Base-by-base conservation (phyloP, 176 grass and related monocot species). In the Rhynchospora pubera region DNA sequence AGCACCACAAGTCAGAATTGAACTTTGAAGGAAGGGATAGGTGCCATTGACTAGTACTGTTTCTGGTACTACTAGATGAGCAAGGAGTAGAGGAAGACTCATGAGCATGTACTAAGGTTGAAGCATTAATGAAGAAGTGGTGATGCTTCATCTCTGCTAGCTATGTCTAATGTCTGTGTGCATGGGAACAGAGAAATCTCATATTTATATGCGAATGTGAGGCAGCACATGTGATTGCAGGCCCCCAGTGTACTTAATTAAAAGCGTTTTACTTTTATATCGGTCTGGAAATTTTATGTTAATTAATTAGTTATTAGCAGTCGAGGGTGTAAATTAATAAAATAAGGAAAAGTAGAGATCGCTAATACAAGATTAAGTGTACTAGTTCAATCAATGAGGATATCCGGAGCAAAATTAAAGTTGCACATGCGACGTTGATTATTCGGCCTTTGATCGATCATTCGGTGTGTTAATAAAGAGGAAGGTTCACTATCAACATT, bases 81-180 rank as follows among this genome's bases (percentile, higher is more conserved):
- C 3, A 21, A 46, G 55, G 57, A 46, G 77, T 5, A 39, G 77
- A 79, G 58, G 45, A 76, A 57, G 73, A 77, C 9, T 79, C 32
- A 21, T 15, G 7, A 8, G 19, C 43, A 51, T 58, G 76, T 58
- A 57, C 1, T 60, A 79, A 26, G 53, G 43, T 46, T 50, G 78
- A 80, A 48, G 34, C 79, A 63, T 64, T 61, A 15, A 81, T 52
- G 58, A 65, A 62, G 60, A 81, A 81, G 21, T 81, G 79, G 79
- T 81, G 79, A 81, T 65, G 59, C 79, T 81, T 81, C 79, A 81
- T 81, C 43, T 50, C 46, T 75, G 12, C 45, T 66, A 26, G 32
- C 8, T 12, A 2, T 32, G 43, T n/a, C n/a, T n/a, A n/a, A n/a
- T n/a, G n/a, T 22, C 15, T 4, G n/a, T 28, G 45, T 52, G 71